A percentile compares a stretch with the other conserved stretches of the same genome.
Evolutionary conservation across 2,329 filamentous ascomycete species (phyloP).

Genomic region (Claviceps sorghi): DNA sequence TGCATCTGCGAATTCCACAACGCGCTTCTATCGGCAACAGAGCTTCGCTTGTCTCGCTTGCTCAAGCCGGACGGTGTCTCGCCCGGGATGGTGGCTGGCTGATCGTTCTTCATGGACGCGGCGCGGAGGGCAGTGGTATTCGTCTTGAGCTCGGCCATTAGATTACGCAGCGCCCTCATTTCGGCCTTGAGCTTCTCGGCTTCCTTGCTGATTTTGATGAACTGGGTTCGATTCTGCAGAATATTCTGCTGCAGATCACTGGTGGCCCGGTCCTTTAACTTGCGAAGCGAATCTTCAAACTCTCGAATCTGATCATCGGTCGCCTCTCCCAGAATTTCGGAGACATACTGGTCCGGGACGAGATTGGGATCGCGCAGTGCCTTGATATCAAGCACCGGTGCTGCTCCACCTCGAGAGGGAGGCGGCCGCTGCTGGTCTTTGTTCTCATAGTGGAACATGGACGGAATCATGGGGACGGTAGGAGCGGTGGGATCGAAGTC

Average conservation of each 20-base stretch:
- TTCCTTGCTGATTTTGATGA: conserved; percentile 98
- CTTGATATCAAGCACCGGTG: conserved; percentile 59
- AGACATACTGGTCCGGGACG: conserved; percentile 63
- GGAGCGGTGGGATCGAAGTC: conserved; percentile 57
- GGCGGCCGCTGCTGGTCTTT: conserved; percentile 36
- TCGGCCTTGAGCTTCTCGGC: conserved; percentile 94
- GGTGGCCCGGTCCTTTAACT: conserved; percentile 63
- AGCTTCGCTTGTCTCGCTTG: conserved; percentile 74
- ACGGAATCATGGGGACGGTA: conserved; percentile 54
- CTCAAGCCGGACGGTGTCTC: conserved; percentile 41
- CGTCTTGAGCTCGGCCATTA: conserved; percentile 84
- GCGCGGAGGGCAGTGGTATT: conserved; percentile 54
- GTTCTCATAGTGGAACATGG: conserved; percentile 43
- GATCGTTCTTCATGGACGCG: conserved; percentile 37
- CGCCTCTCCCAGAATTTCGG: conserved; percentile 63
- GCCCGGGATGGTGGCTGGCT: conserved; percentile 32
- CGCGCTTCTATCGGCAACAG: conserved; percentile 56
- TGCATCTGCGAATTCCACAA: conserved; percentile 55
- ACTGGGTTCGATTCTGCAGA: conserved; percentile 92
- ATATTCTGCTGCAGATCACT: conserved; percentile 87
- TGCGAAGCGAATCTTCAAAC: conserved; percentile 62
- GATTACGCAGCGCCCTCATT: conserved; percentile 76
- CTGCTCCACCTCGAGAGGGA: conserved; percentile 37
- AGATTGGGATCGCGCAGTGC: conserved; percentile 68
- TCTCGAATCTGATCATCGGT: conserved; percentile 75